Base-by-base conservation (phyloP, 192 early-diverging fungal genomes). In the Coemansia sp. region DNA sequence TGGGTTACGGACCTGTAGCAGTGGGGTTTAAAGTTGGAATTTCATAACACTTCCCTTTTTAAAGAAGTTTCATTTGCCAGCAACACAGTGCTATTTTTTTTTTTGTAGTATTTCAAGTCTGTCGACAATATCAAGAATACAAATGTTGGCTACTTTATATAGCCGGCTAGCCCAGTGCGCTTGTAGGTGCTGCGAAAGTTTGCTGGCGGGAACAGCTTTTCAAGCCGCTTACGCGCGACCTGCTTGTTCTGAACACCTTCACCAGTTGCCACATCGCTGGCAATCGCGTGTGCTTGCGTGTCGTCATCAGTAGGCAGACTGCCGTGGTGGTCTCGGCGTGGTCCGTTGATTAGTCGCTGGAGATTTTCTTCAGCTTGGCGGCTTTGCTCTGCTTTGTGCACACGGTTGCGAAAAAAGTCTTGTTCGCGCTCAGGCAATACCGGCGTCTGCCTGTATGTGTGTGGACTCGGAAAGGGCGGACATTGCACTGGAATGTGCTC, bases 371-470 rank as follows among this genome's bases (percentile, higher is more conserved):
- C 80, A 4, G 80, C 80, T 62, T 82, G 80, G 20, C 80, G 75
- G 61, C 80, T 82, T 39, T 82, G 80, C 53, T 82, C 80, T 15
- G 80, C 80, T 34, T 82, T 82, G 71, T 82, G 75, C 71, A 82
- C 69, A 9, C 80, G 80, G 10, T 63, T 82, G 31, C 75, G 75
- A 82, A 82, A 82, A 63, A 82, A 77, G 32, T 82, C 80, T 36
- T 82, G 75, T 69, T 77, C 75, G 39, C 80, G 75, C 66, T 82
- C 66, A 9, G 80, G 80, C 61, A 63, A 74, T 38, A 82, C 80
- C 0, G 80, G 71, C 17, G 80, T 82, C 48, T 71, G 80, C 60
- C 69, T 71, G 40, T 77, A 82, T 39, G 80, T 77, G 65, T 82
- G 80, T 9, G 80, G 80, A 60, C 75, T 74, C 4, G 80, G 80